phyloP scores from a whole-genome alignment of 2,329 filamentous ascomycete species.

The Fusarium sp. region DNA sequence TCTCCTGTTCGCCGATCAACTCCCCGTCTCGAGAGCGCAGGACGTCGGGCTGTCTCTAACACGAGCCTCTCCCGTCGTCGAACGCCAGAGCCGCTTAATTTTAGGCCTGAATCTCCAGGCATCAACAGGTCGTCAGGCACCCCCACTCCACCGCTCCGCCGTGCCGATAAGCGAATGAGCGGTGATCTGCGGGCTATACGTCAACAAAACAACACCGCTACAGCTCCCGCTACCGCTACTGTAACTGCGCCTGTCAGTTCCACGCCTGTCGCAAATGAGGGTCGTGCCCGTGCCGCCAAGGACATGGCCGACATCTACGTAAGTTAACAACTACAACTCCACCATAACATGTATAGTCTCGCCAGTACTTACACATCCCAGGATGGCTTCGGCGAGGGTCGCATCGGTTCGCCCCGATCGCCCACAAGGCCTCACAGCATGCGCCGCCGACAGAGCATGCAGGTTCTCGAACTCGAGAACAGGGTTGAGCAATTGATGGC shows the following conservation, averaged over 20 bases:
- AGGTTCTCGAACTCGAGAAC: constrained; percentile 90
- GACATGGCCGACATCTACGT: constrained; percentile 96
- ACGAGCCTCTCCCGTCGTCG: constrained; percentile 62
- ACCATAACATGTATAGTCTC: constrained; percentile 4
- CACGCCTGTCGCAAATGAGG: constrained; percentile 85
- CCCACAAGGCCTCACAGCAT: constrained; percentile 95
- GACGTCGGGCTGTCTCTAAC: constrained; percentile 63
- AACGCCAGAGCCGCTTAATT: constrained; percentile 64
- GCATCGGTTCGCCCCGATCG: constrained; percentile 85
- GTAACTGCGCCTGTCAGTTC: constrained; percentile 37
- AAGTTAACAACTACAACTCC: constrained; percentile 68
- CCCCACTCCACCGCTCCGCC: constrained; percentile 75
- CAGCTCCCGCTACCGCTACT: constrained; percentile 35
- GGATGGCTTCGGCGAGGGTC: constrained; percentile 95
- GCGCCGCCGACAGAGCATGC: constrained; percentile 97
- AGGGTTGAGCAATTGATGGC: constrained; percentile 84
- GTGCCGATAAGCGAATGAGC: constrained; percentile 75
- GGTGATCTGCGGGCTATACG: constrained; percentile 71
- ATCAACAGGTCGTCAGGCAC: constrained; percentile 54
- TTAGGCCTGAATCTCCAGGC: constrained; percentile 73
- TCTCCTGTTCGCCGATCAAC: constrained; percentile 35
- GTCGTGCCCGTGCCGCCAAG: constrained; percentile 82
- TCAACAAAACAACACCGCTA: constrained; percentile 52
- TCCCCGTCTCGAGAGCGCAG: constrained; percentile 39
- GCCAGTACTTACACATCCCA: constrained; percentile 54